phyloP scores from a whole-genome alignment of 805 yeast genomes.

The Ogataea pilisensis region DNA sequence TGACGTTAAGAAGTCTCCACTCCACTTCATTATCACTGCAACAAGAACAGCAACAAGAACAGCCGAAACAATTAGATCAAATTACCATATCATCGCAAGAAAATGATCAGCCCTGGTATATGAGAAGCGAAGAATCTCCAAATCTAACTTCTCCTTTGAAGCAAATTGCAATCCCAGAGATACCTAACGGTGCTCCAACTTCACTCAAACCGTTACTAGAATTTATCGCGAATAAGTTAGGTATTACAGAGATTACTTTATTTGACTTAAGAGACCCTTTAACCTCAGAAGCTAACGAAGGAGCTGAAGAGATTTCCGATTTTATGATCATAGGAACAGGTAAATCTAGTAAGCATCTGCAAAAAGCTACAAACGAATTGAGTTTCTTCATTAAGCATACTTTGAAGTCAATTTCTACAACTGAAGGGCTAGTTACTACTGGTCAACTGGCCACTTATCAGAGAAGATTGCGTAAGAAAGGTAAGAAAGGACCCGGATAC shows the following conservation, averaged over 20 bases:
- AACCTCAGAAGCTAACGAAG: conserved; percentile 22
- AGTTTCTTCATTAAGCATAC: conserved; percentile 54
- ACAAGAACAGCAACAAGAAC: no score
- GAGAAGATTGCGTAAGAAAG: conserved; percentile 49
- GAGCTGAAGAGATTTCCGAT: conserved; percentile 36
- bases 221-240: conserved; percentile 54
- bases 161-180: conserved; percentile 41
- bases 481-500: conserved; percentile 48
- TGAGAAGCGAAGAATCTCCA: conserved; percentile 31
- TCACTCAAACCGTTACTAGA: conserved; percentile 42
- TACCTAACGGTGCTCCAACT: conserved; percentile 59
- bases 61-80: no score
- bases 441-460: conserved; percentile 48
- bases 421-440: conserved; percentile 70
- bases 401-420: conserved; percentile 40
- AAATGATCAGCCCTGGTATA: conserved; percentile 29
- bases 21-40: not conserved
- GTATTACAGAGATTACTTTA: conserved; percentile 56
- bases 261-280: conserved; percentile 55
- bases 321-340: conserved; percentile 70
- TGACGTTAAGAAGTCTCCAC: not conserved
- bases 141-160: conserved; percentile 19
- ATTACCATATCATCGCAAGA: not conserved
- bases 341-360: conserved; percentile 69
- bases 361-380: conserved; percentile 62